These are phyloP conservation scores for Ophiocordyceps robertsii DNA, from an alignment of 2,329 filamentous ascomycete species.

Conservation along the genomic window DNA sequence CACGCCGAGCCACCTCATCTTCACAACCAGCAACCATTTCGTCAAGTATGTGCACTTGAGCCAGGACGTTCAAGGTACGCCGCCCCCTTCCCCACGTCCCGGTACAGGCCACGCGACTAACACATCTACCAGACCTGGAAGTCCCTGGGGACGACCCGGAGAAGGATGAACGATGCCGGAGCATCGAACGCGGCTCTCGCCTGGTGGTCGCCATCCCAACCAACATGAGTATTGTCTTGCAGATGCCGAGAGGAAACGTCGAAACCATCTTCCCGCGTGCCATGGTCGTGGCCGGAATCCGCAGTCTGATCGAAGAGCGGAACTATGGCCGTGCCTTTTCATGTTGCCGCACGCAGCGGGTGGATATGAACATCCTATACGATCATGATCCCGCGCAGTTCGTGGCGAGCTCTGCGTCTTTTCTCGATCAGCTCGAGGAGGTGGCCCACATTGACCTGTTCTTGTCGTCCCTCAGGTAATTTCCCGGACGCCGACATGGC, in stretches of 20 bases:
- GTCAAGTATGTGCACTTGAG: slow-evolving; percentile 83
- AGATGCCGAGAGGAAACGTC: slow-evolving; percentile 92
- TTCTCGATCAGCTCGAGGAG: slow-evolving; percentile 75
- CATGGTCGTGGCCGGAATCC: slow-evolving; percentile 82
- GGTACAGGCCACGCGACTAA: slow-evolving; percentile 7
- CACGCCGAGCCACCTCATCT: slow-evolving; percentile 71
- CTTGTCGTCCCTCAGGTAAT: slow-evolving; percentile 67
- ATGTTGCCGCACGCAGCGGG: slow-evolving; percentile 80
- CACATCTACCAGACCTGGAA: slow-evolving; percentile 49
- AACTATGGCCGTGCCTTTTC: slow-evolving; percentile 77
- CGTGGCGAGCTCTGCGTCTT: slow-evolving; percentile 57
- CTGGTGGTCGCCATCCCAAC: slow-evolving; percentile 84
- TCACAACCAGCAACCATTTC: slow-evolving; percentile 84
- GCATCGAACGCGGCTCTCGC: slow-evolving; percentile 76
- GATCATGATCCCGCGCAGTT: slow-evolving; percentile 87
- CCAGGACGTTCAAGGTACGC: slow-evolving; percentile 46
- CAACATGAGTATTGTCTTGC: slow-evolving; percentile 71
- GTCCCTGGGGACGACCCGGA: slow-evolving; percentile 82
- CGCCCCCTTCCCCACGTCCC: background rate
- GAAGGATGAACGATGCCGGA: slow-evolving; percentile 81
- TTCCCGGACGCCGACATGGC: slow-evolving; percentile 4
- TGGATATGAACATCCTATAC: slow-evolving; percentile 95
- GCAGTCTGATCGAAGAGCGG: slow-evolving; percentile 63
- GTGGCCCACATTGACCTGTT: slow-evolving; percentile 81
- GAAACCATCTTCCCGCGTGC: slow-evolving; percentile 91